A percentile compares a stretch with the other conserved stretches of the same genome.
Evolutionary conservation across 2,329 filamentous ascomycete genomes (phyloP).

Genomic region (Fusarium sp.): DNA sequence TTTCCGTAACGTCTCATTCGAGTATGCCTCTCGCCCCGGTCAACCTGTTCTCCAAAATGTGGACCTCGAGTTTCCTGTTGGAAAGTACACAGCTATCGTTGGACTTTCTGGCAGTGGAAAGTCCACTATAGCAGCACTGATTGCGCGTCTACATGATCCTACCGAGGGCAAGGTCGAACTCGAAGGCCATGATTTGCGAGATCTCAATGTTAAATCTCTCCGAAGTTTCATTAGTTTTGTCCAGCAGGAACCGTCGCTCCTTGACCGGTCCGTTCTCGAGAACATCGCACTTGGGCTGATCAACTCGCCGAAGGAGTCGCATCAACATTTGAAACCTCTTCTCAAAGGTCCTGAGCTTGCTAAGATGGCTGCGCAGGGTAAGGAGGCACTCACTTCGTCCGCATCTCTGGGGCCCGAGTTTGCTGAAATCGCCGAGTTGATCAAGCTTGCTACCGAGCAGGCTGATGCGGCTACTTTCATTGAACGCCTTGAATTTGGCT

Average conservation of each 20-base stretch:
- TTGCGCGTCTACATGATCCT: constrained; percentile 69
- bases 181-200: constrained; percentile 59
- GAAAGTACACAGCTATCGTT: constrained; percentile 66
- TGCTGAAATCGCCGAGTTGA: constrained; percentile 61
- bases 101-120: constrained; percentile 69
- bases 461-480: constrained; percentile 71
- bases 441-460: constrained; percentile 64
- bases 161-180: constrained; percentile 59
- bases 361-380: constrained; percentile 64
- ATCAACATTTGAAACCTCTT: constrained; percentile 55
- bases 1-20: constrained; percentile 57
- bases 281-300: constrained; percentile 61
- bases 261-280: constrained; percentile 60
- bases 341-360: constrained; percentile 63
- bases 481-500: constrained; percentile 63
- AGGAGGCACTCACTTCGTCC: constrained; percentile 59
- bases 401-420: constrained; percentile 55
- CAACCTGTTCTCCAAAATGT: constrained; percentile 57
- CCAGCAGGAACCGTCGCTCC: constrained; percentile 58
- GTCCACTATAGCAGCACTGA: constrained; percentile 65
- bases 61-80: constrained; percentile 59
- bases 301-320: constrained; percentile 53
- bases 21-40: constrained; percentile 58
- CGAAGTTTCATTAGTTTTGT: constrained; percentile 58
- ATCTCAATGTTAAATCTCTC: constrained; percentile 59